Evolutionary conservation across 2,329 filamentous ascomycete species (phyloP).

Genomic region (Colletotrichum cuscutae): DNA sequence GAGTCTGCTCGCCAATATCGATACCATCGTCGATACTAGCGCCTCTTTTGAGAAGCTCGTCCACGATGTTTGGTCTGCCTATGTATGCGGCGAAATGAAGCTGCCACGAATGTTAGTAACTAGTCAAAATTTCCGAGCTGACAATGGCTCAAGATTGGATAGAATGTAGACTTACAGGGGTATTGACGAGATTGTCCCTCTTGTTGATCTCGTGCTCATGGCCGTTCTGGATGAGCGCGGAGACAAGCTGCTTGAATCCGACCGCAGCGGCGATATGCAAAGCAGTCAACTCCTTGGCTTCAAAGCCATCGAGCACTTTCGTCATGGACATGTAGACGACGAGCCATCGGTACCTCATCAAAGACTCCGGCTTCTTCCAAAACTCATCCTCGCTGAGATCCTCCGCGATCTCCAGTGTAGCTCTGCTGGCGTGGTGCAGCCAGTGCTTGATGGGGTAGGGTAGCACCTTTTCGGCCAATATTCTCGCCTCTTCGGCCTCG

Average conservation of each 20-base stretch:
- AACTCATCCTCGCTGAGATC: slow-evolving; percentile 52
- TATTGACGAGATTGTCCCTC: slow-evolving; percentile 44
- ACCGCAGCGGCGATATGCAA: slow-evolving; percentile 51
- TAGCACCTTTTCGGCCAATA: slow-evolving; percentile 40
- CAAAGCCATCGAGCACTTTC: slow-evolving; percentile 42
- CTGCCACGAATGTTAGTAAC: slow-evolving; percentile 21
- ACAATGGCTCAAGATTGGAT: background rate
- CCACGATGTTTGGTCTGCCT: slow-evolving; percentile 47
- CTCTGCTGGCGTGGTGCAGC: slow-evolving; percentile 53
- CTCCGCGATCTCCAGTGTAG: slow-evolving; percentile 53
- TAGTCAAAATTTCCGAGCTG: background rate
- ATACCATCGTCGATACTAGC: slow-evolving; percentile 47
- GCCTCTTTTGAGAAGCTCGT: slow-evolving; percentile 47
- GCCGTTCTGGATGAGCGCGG: slow-evolving; percentile 49
- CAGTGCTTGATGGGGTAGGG: slow-evolving; percentile 53
- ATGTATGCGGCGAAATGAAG: slow-evolving; percentile 45
- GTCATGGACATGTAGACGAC: slow-evolving; percentile 46
- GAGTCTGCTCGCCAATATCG: slow-evolving; percentile 45
- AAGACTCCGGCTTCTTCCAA: slow-evolving; percentile 47
- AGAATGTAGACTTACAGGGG: slow-evolving; percentile 43
- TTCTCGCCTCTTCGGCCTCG: slow-evolving; percentile 42
- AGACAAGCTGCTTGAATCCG: slow-evolving; percentile 51
- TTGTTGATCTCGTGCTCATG: slow-evolving; percentile 47
- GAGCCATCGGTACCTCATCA: slow-evolving; percentile 50
- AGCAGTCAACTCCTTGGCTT: slow-evolving; percentile 44